Base-by-base conservation (phyloP, 169 alveolate genomes). In the Eimeria acervulina region DNA sequence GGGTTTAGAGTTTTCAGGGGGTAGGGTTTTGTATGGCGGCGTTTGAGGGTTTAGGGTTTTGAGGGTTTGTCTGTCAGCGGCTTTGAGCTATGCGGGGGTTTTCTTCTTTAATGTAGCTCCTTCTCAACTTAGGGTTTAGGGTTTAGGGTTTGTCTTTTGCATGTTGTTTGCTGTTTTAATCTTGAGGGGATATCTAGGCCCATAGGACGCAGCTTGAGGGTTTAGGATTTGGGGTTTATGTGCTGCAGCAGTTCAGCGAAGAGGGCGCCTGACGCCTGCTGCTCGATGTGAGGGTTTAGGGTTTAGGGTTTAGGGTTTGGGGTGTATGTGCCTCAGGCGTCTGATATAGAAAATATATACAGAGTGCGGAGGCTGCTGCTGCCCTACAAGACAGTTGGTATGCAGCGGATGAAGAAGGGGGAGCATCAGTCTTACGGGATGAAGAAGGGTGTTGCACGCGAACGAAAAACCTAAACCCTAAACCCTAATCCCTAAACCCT, bases 321-420 rank as follows among this genome's bases (percentile, higher is more conserved):
- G 31, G 72, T 31, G 12, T 28, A 12, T 74, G 8, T 74, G 66
- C 33, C 8, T 3, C 88, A 42, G 63, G 38, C 55, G 2, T 40
- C 88, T 19, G 13, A 42, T 31, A 17, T 40, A 70, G 83, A 93
- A 89, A 33, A 70, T 95, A 1, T 96, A 28, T 89, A 89, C 74
- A 70, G 31, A n/a, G 52, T 89, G 38, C 95, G 95, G 19, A 85
- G 95, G 28, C 19, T 6, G 59, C 87, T 89, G n/a, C 95, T 89
- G 2, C 83, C 80, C 38, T 68, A 89, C n/a, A 63, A 63, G 72
- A 51, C 66, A 6, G 28, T 96, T 26, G 97, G 96, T 55, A 97
- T 97, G 98, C 98, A 97, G 74, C 80, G 98, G 44, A 96, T 97
- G 83, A 95, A 95, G 83, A 96, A 95, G 52, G 98, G 98, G 59